Base-by-base conservation (phyloP, 1,284 basidiomycete genomes). In the Peniophora sp. region DNA sequence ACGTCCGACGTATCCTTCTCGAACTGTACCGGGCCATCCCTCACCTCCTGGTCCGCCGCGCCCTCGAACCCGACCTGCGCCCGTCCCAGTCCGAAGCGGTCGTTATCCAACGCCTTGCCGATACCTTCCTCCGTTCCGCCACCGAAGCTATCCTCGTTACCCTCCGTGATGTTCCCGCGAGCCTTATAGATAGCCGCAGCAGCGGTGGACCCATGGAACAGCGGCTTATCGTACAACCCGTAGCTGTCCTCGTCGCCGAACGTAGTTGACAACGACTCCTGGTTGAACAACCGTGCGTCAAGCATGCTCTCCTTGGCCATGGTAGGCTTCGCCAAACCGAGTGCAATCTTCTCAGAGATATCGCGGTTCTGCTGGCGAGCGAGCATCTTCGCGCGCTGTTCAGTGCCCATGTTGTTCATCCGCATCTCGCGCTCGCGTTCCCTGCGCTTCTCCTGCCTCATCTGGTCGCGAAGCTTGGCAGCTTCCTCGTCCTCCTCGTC, bases 381-480 rank as follows among this genome's bases (percentile, higher is more conserved):
- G 51, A 99, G 76, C 77, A 92, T 85, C 73, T 97, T 97, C 22
- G 97, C 94, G 5, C 97, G 82, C 65, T 93, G 90, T 69, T 99
- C 97, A 34, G 86, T 85, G 35, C 97, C 97, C 97, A 99, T 99
- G 64, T 98, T 98, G 68, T 82, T 94, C 94, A 99, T 97, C 53
- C 97, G 81, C 85, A 99, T 83, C 70, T 99, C 96, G 49, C 96
- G 85, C 72, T 99, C 95, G 34, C 95, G 83, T 65, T 99, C 92
- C 52, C 86, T 80, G 61, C 91, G 79, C 74, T 97, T 94, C 75
- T 98, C 94, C 50, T 80, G 75, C 50, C 96, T 81, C 79, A 98
- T 93, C 57, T 87, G 72, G 66, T 98, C 95, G 48, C 97, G 83
- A 61, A 97, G 79, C 62, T 79, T 79, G 48, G 85, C 85, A 8